Evolutionary conservation across 2,329 filamentous ascomycete species (phyloP), one percentile per base, ranked within the genome.

Genomic region (Fusarium multiceps): DNA sequence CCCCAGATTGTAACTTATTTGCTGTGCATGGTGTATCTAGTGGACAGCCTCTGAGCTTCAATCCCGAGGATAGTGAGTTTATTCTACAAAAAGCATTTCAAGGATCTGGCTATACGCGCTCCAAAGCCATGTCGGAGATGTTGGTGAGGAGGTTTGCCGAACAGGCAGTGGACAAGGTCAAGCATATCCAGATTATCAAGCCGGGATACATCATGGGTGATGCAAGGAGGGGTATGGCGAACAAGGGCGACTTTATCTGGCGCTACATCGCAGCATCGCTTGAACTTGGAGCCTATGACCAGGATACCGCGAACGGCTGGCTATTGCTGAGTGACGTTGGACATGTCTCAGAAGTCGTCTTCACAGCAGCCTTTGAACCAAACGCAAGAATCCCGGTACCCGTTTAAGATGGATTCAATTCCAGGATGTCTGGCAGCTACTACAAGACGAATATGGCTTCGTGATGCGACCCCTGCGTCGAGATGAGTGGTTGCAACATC

Each of bases 191-290:
- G 9, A 21, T 53, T 12, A 41, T 53, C 8, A 53, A 41, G 23
- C 34, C 34, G 13, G 34, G 49, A 20, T 53, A 40, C n/a, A 42
- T 53, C 23, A 42, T 53, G 21, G 49, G 49, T 16, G 49, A 53
- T 30, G 18, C 25, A 8, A 41, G 42, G n/a, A 40, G 4, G 8
- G 49, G 49, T 4, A 18, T 53, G 18, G 49, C 49, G 8, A 53
- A 41, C 7, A 53, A 41, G 34, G 23, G 34, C n/a, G 49, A 53
- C 34, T 53, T 53, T 21, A 53, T 53, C 34, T 53, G 49, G 49
- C 49, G 49, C 32, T 53, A 53, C n/a, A 53, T 53, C 9, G 49
- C 49, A 42, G 49, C 49, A 18, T 53, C 49, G 20, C 21, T 53
- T 30, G 49, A 53, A n/a, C 32, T 53, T 0, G 23, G 34, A 21